A percentile compares a stretch with the other conserved stretches of the same genome.
phyloP scores from a whole-genome alignment of 1,139 yeast genomes.

The Insectozyma bohioensis region DNA sequence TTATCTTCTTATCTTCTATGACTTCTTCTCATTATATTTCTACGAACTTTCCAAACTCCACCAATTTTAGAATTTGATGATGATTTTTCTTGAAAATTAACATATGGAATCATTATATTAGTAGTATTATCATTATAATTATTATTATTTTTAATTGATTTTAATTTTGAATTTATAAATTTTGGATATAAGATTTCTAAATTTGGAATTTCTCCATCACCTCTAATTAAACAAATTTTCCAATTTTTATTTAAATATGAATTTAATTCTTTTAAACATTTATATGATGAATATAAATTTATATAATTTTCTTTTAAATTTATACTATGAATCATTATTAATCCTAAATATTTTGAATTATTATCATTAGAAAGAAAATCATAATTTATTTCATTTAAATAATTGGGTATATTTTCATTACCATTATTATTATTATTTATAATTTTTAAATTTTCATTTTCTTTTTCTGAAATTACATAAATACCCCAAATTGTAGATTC shows the following conservation, averaged over 20 bases:
- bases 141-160: slow-evolving; percentile 12
- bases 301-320: slow-evolving; percentile 38
- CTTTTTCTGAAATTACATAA: slow-evolving; percentile 19
- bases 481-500: slow-evolving; percentile 59
- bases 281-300: slow-evolving; percentile 59
- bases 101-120: slow-evolving; percentile 43
- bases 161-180: slow-evolving; percentile 16
- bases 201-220: slow-evolving; percentile 55
- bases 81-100: slow-evolving; percentile 47
- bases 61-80: too few relatives aligned
- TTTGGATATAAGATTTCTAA: slow-evolving; percentile 32
- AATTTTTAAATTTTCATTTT: background rate
- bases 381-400: slow-evolving; percentile 6
- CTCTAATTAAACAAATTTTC: slow-evolving; percentile 54
- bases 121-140: too few relatives aligned
- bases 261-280: slow-evolving; percentile 11
- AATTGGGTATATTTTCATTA: slow-evolving; percentile 4
- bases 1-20: slow-evolving; percentile 13
- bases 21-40: slow-evolving; percentile 58
- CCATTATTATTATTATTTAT: background rate
- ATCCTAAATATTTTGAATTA: slow-evolving; percentile 42
- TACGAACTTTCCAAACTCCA: slow-evolving; percentile 61
- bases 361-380: slow-evolving; percentile 1
- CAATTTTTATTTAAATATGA: slow-evolving; percentile 24
- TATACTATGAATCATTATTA: slow-evolving; percentile 65